Conservation (phyloP, 805 yeast genomes). For the Cyberlindnera maritima region DNA sequence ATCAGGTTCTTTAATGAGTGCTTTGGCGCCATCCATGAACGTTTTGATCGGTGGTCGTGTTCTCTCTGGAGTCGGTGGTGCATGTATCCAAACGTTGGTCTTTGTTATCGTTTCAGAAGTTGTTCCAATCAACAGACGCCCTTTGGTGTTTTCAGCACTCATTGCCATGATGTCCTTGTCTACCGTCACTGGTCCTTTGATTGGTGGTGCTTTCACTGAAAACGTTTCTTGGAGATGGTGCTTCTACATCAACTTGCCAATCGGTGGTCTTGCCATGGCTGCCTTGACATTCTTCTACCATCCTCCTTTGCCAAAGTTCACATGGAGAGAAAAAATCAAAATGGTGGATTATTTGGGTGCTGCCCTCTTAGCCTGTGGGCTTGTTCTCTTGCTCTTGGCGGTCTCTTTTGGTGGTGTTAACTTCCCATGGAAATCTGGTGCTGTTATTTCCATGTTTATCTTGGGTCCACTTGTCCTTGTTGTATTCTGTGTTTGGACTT, state of each 20-base stretch:
- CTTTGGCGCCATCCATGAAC: conserved; percentile 50
- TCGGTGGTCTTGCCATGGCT: conserved; percentile 48
- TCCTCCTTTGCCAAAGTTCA: conserved; percentile 43
- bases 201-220: conserved; percentile 65
- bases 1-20: conserved; percentile 59
- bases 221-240: conserved; percentile 71
- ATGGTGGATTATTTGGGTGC: conserved; percentile 51
- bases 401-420: conserved; percentile 51
- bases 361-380: conserved; percentile 37
- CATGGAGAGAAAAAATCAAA: conserved; percentile 34
- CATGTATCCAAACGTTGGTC: conserved; percentile 58
- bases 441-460: conserved; percentile 7
- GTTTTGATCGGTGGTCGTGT: conserved; percentile 70
- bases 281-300: conserved; percentile 32
- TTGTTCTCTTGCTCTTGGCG: conserved; percentile 44
- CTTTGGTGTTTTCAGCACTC: conserved; percentile 20
- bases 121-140: conserved; percentile 33
- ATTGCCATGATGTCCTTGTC: conserved; percentile 42
- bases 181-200: conserved; percentile 56
- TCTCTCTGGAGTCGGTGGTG: conserved; percentile 71
- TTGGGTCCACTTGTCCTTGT: background rate
- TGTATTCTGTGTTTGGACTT: conserved; percentile 4
- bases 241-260: conserved; percentile 57
- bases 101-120: conserved; percentile 54
- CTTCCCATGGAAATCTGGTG: conserved; percentile 12